phyloP scores from a whole-genome alignment of 495 filamentous ascomycete species.

The Platismatia glauca region DNA sequence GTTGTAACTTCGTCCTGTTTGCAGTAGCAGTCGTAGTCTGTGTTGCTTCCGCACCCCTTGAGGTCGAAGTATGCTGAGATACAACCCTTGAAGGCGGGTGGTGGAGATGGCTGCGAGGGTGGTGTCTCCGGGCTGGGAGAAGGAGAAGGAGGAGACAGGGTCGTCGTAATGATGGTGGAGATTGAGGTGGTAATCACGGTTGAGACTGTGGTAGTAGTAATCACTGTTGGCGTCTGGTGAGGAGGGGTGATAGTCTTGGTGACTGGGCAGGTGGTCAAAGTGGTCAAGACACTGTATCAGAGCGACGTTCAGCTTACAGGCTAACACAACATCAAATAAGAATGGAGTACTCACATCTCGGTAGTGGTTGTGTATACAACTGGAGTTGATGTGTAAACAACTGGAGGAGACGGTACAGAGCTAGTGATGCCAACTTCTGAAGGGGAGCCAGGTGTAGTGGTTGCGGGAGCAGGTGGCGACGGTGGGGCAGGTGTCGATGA shows the following conservation, averaged over 20 bases:
- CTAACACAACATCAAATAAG: neutral
- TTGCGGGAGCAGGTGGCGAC: neutral
- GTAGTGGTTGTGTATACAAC: neutral
- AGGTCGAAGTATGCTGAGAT: conserved; percentile 82
- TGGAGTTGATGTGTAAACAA: conserved; percentile 2
- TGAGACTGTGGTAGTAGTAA: conserved; percentile 27
- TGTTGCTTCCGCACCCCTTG: conserved; percentile 72
- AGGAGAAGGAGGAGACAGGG: conserved; percentile 1
- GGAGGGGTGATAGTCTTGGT: conserved; percentile 34
- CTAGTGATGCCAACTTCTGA: neutral
- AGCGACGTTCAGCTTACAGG: neutral
- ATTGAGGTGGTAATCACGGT: conserved; percentile 34
- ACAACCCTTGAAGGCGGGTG: conserved; percentile 62
- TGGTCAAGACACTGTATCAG: conserved; percentile 26
- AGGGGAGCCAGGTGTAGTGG: neutral
- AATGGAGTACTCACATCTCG: neutral
- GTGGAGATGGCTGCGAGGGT: conserved; percentile 24
- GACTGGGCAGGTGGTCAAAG: conserved; percentile 38
- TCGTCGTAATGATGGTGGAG: conserved; percentile 32
- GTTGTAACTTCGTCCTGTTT: conserved; percentile 63
- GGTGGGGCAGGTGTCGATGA: neutral
- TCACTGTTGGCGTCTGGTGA: conserved; percentile 27
- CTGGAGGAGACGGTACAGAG: neutral
- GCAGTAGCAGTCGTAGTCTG: conserved; percentile 80
- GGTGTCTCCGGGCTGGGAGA: conserved; percentile 27